Evolutionary conservation across 1,284 basidiomycete species (phyloP), one percentile per base, ranked within the genome.

Genomic region (Tilletia indica): DNA sequence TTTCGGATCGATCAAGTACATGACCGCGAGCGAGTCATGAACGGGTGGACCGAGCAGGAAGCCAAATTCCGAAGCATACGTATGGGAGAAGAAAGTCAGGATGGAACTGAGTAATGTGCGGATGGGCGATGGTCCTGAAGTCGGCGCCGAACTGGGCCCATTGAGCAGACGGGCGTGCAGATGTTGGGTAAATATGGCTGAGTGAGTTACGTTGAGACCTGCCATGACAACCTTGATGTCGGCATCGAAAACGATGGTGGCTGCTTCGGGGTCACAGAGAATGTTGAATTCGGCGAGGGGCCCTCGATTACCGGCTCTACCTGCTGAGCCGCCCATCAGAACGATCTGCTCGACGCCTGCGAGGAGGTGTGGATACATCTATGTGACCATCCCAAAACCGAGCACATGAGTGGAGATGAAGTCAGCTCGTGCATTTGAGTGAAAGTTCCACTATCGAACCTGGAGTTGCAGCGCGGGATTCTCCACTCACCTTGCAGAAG

Each of bases 181-280:
- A 3, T 54, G 14, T 14, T 21, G 68, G 42, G 54, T 31, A 49
- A 71, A 71, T 14, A 67, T 61, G 16, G 54, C 54, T 1, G 34
- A 78, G 61, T 82, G 80, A 3, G 80, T 81, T 4, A 82, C 77
- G 54, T 82, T 81, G 63, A 82, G 75, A 14, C 80, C 78, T 36
- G 76, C 77, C 79, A 81, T 81, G 68, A 79, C 77, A 21, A 78
- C 76, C 34, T 76, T 77, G 71, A 81, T 71, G 68, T 74, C 71
- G 38, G 74, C 74, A 71, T 80, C 72, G 69, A 77, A 80, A 48
- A 81, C 76, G 68, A 82, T 82, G 1, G 70, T 54, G 39, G 77
- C 78, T 0, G 80, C 78, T 71, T 82, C 79, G 8, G 80, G 80
- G 68, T 82, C 80, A 67, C 77, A 76, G 64, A 81, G 75, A 61